Conservation (phyloP, 495 filamentous ascomycete species). For the Xylaria cubensis region DNA sequence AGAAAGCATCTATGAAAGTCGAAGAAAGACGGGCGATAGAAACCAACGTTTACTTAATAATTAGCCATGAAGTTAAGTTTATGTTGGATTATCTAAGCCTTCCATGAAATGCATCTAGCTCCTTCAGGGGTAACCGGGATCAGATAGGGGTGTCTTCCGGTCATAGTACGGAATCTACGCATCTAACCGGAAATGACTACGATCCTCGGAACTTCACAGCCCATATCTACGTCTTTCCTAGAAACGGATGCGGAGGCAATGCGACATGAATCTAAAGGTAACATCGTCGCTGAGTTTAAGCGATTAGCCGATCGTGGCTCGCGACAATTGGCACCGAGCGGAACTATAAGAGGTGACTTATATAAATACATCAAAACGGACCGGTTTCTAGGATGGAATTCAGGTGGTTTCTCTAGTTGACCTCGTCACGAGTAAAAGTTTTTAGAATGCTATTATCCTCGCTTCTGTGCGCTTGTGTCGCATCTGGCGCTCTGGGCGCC, state of each 20-base stretch:
- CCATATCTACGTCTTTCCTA: background rate
- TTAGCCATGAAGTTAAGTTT: background rate
- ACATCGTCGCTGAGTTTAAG: conserved; percentile 11
- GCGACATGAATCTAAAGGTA: background rate
- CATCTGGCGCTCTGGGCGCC: conserved; percentile 34
- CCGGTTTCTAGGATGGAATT: background rate
- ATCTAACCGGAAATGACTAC: background rate
- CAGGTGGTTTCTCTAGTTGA: background rate
- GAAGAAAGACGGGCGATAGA: background rate
- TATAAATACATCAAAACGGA: conserved; percentile 1
- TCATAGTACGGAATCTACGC: background rate
- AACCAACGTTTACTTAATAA: background rate
- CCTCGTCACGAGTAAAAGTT: background rate
- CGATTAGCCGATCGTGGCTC: conserved; percentile 14
- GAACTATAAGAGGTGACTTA: conserved; percentile 1
- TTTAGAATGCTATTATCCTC: conserved; percentile 37
- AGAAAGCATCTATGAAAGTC: background rate
- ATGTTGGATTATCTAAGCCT: background rate
- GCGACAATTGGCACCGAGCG: conserved; percentile 14
- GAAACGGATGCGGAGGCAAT: background rate
- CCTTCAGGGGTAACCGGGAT: background rate
- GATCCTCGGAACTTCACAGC: background rate
- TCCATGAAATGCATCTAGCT: background rate
- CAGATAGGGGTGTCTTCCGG: background rate
- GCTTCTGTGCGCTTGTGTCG: conserved; percentile 39